A percentile compares a stretch with the other conserved stretches of the same genome.
These are phyloP conservation scores for Populus hybrid DNA, from an alignment of 441 rosid genomes.

Conservation along the genomic window DNA sequence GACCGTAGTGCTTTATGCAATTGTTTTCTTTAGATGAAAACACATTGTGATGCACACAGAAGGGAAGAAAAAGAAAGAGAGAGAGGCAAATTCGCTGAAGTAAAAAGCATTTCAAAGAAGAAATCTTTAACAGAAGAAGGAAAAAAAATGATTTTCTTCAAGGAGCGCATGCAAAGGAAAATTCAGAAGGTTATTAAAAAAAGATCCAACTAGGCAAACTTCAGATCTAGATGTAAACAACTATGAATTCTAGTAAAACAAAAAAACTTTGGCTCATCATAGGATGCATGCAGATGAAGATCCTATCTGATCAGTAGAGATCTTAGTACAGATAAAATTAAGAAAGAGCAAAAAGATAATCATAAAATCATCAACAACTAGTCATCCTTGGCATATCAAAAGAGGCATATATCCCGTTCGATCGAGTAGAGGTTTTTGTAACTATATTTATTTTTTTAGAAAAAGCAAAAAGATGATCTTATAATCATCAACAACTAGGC, in stretches of 20 bases:
- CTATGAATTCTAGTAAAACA: background rate
- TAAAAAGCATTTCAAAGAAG: background rate
- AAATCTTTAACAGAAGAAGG: background rate
- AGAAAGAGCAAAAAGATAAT: no score
- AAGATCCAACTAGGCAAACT: background rate
- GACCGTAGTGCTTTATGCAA: background rate
- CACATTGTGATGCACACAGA: background rate
- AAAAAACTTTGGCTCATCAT: background rate
- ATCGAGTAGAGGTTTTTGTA: background rate
- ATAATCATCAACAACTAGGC: background rate
- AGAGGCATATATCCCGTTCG: background rate
- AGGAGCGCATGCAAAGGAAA: slow-evolving; percentile 2
- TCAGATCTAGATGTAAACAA: background rate
- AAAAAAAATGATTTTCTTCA: background rate
- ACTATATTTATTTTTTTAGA: no score
- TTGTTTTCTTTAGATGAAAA: background rate
- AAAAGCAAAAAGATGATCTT: background rate
- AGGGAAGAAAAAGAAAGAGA: background rate
- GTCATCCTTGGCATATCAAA: background rate
- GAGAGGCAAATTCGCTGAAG: background rate
- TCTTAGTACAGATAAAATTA: background rate
- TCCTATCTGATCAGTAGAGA: background rate
- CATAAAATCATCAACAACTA: background rate
- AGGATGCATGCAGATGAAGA: background rate
- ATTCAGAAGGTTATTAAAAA: background rate